Evolutionary conservation across 208 protist genomes (phyloP).

Genomic region (Angomonas ambiguus): DNA sequence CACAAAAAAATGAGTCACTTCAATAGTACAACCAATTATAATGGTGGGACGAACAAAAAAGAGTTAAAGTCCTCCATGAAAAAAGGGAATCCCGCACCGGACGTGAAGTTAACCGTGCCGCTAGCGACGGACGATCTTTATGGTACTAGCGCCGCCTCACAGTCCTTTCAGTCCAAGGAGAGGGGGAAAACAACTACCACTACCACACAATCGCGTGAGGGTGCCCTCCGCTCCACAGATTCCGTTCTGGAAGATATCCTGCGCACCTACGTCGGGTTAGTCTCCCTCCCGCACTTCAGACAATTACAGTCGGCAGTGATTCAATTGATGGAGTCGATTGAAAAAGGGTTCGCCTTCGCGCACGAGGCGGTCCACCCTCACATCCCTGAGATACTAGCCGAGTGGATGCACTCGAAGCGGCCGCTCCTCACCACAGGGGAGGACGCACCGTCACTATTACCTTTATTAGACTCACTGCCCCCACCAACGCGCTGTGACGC

Average conservation of each 20-base stretch:
- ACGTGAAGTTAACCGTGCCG: not conserved
- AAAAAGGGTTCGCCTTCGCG: slow-evolving; percentile 34
- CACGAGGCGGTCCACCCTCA: slow-evolving; percentile 44
- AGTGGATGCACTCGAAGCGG: slow-evolving; percentile 22
- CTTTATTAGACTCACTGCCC: slow-evolving; percentile 35
- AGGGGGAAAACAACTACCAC: not conserved
- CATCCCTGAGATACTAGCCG: slow-evolving; percentile 28
- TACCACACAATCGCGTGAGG: no score
- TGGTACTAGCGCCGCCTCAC: not conserved
- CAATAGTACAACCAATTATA: not conserved
- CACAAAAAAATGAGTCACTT: no score
- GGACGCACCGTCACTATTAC: slow-evolving; percentile 22
- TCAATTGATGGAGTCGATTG: slow-evolving; percentile 30
- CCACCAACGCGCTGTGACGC: slow-evolving; percentile 28
- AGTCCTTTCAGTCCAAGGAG: not conserved
- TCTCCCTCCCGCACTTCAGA: slow-evolving; percentile 30
- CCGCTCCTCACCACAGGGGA: not conserved
- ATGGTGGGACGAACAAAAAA: not conserved
- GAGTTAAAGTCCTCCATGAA: not conserved
- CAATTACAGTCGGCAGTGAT: slow-evolving; percentile 36
- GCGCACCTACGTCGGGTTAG: slow-evolving; percentile 56
- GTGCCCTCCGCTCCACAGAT: slow-evolving; percentile 14
- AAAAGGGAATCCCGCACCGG: not conserved
- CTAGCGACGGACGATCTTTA: slow-evolving; percentile 1
- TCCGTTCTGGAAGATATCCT: slow-evolving; percentile 53